phyloP scores from a whole-genome alignment of 208 protist species.

The Crithidia expoeki region DNA sequence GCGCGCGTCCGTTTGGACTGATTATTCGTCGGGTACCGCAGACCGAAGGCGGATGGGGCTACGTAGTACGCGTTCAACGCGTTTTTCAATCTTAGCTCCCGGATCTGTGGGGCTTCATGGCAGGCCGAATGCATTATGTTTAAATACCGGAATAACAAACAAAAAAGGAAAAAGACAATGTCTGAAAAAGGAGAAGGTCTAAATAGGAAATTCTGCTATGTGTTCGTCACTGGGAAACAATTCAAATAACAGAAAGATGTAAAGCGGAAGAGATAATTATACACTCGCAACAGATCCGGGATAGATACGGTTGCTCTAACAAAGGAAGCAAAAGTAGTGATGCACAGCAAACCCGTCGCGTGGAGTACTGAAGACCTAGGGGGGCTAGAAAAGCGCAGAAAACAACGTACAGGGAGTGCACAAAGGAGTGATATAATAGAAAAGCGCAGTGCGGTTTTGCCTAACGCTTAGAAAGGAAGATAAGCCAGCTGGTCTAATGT shows the following conservation, averaged over 20 bases:
- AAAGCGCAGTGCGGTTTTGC: too few relatives aligned
- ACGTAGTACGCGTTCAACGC: conserved; percentile 18
- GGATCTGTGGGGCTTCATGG: conserved; percentile 21
- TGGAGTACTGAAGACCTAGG: too few relatives aligned
- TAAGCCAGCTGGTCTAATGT: too few relatives aligned
- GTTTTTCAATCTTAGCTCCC: not conserved
- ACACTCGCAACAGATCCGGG: too few relatives aligned
- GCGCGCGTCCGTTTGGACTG: not conserved
- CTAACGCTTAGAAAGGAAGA: too few relatives aligned
- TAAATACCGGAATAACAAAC: not conserved
- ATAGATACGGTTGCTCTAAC: too few relatives aligned
- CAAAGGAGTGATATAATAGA: too few relatives aligned
- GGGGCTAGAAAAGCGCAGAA: not conserved
- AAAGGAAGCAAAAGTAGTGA: too few relatives aligned
- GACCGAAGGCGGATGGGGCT: not conserved
- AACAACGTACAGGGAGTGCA: too few relatives aligned
- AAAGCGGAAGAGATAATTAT: too few relatives aligned
- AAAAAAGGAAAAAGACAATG: conserved; percentile 1
- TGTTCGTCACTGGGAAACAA: not conserved
- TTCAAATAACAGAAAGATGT: conserved; percentile 24
- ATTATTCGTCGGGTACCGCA: conserved; percentile 1
- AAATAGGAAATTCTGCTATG: not conserved
- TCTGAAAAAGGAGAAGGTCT: not conserved
- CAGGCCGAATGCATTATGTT: conserved; percentile 11
- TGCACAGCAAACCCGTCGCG: too few relatives aligned